Base-by-base conservation (phyloP, 169 alveolate species). In the Neospora caninum region DNA sequence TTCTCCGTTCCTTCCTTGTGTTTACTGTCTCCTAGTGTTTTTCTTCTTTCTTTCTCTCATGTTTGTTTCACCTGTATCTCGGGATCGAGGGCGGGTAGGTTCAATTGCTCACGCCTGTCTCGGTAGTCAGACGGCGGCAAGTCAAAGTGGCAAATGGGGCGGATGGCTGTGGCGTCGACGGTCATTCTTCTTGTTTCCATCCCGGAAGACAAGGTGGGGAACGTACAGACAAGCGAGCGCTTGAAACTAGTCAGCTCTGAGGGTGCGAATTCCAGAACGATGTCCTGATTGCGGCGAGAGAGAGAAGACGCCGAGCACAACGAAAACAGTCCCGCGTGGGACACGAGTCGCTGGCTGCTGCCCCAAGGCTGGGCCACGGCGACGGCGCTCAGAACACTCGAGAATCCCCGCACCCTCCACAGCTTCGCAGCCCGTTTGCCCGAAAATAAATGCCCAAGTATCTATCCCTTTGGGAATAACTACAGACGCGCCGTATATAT, bases 121-220 rank as follows among this genome's bases (percentile, higher is more conserved):
- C 86, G 80, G 54, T 93, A 93, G 80, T 93, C 95, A 64, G 91
- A 82, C 78, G 95, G 93, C 42, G 98, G 98, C 42, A 98, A 95
- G 95, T 98, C 99, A 91, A 98, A 97, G 96, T 98, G 99, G 88
- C 99, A 97, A 27, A 98, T 93, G 18, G 99, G 99, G 88, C 99
- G 96, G 87, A 97, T 97, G 27, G 94, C 95, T 31, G 88, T 41
- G 88, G 94, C 95, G 88, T 84, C 38, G 10, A 93, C 95, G 49
- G 80, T 80, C 45, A 94, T 43, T n/a, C 84, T 39, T 31, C 88
- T 20, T n/a, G 82, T 49, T 6, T 93, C 64, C 31, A 43, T 36
- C 25, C 94, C 91, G 25, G 31, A 39, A 97, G 95, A 91, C 96
- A 94, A 86, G 82, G 92, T 42, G 7, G 93, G 82, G 88, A 92